Base-by-base conservation (phyloP, 768 basidiomycete species). In the Lepiota venenata region DNA sequence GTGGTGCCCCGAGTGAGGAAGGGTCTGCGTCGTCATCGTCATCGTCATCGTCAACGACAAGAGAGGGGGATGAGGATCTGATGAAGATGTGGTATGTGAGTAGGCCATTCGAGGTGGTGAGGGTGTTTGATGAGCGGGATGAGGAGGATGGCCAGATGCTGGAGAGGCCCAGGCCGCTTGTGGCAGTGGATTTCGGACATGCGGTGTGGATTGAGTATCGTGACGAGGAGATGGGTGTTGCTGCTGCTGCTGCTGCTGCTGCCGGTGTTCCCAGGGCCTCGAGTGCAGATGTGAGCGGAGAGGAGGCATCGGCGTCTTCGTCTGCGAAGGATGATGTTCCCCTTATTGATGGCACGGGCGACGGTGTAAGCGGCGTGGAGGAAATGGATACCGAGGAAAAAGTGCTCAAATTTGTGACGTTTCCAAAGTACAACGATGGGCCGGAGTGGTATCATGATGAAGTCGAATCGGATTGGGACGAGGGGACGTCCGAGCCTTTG, bases 121-220 rank as follows among this genome's bases (percentile, higher is more conserved):
- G 84, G 56, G 81, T 87, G 16, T 68, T 76, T 47, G 86, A 87
- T 56, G 69, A 68, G 11, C 62, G 66, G 11, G 74, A 74, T 14
- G 77, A 77, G 8, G 71, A 73, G 14, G 74, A 70, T 1, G 66
- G 62, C 0, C 61, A 57, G 2, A 56, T 62, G 52, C 37, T 36
- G 22, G 82, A 81, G 27, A 74, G 83, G 3, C 83, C 83, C 16
- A 74, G 87, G 2, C 87, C 87, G 20, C 74, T 89, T 12, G 82
- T 89, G n/a, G 87, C 87, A 0, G 86, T 93, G 6, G 84, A 94
- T 64, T 95, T 94, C 70, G 89, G 90, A 39, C 91, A 93, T 61
- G 88, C 92, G 15, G 86, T 91, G 35, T 88, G 91, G 81, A 82
- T 94, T 44, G 87, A 89, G 62, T 82, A 83, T 61, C 63, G 59